A percentile compares a stretch with the other conserved stretches of the same genome.
Evolutionary conservation across 331 rosid genomes (phyloP).

Genomic region (Stylosanthes scabra): DNA sequence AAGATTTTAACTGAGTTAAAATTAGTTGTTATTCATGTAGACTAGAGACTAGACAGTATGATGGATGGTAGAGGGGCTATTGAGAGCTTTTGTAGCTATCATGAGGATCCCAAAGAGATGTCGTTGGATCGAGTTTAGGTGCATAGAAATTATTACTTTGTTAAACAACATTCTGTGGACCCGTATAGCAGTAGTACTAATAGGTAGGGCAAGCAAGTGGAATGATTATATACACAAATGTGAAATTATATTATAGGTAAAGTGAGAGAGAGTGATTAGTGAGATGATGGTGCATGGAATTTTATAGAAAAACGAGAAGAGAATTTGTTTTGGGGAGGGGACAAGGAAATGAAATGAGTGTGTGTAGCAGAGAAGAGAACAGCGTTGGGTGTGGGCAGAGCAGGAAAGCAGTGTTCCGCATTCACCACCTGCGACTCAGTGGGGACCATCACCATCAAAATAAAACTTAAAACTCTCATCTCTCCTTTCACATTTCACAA

Average conservation of each 20-base stretch:
- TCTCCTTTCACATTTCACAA: conserved; percentile 19
- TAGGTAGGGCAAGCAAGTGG: background rate
- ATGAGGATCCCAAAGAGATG: conserved; percentile 22
- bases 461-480: no score
- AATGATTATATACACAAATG: background rate
- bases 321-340: conserved; percentile 39
- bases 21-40: background rate
- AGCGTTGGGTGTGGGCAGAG: conserved; percentile 23
- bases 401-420: background rate
- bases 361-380: background rate
- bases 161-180: background rate
- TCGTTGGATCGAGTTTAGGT: background rate
- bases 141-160: background rate
- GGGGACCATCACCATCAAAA: conserved; percentile 23
- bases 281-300: conserved; percentile 6
- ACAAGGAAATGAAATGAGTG: conserved; percentile 21
- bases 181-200: background rate
- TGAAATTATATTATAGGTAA: background rate
- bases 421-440: background rate
- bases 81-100: conserved; percentile 14
- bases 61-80: conserved; percentile 9
- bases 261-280: background rate
- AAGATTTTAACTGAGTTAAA: background rate
- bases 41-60: no score
- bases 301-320: conserved; percentile 4